Evolutionary conservation across 2,329 filamentous ascomycete genomes (phyloP).

Genomic region (Scleromitrula shiraiana): DNA sequence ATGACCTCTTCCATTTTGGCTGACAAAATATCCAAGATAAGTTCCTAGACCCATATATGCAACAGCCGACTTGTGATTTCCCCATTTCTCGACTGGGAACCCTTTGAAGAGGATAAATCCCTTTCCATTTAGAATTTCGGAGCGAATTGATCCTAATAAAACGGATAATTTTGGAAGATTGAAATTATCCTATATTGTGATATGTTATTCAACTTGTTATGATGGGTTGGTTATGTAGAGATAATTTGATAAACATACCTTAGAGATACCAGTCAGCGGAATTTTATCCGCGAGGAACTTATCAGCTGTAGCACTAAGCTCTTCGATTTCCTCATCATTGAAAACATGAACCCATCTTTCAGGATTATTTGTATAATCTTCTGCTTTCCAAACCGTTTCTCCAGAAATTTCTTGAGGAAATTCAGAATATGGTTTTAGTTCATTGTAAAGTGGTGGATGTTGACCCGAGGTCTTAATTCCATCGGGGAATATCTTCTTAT

Average conservation of each 20-base stretch:
- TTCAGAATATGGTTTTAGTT: constrained; percentile 56
- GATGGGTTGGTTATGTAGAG: background rate
- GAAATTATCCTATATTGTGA: constrained; percentile 41
- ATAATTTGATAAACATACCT: constrained; percentile 32
- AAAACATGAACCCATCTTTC: constrained; percentile 63
- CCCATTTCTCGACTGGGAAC: constrained; percentile 70
- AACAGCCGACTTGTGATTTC: constrained; percentile 68
- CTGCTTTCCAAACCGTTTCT: constrained; percentile 62
- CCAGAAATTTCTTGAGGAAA: constrained; percentile 67
- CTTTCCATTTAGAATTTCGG: constrained; percentile 71
- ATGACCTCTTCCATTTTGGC: constrained; percentile 77
- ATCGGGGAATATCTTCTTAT: constrained; percentile 29
- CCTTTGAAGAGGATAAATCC: constrained; percentile 87
- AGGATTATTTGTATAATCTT: constrained; percentile 27
- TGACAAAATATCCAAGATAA: constrained; percentile 81
- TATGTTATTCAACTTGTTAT: background rate
- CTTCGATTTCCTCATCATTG: constrained; percentile 55
- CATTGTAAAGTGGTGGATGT: constrained; percentile 58
- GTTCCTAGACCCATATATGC: constrained; percentile 88
- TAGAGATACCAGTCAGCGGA: constrained; percentile 63
- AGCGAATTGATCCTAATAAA: constrained; percentile 47
- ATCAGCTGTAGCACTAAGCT: constrained; percentile 60
- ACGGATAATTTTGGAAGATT: constrained; percentile 47
- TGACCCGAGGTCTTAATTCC: constrained; percentile 52
- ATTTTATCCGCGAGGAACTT: constrained; percentile 56